Conservation (phyloP, 768 basidiomycete genomes). For the Leccinum subtestaceum region DNA sequence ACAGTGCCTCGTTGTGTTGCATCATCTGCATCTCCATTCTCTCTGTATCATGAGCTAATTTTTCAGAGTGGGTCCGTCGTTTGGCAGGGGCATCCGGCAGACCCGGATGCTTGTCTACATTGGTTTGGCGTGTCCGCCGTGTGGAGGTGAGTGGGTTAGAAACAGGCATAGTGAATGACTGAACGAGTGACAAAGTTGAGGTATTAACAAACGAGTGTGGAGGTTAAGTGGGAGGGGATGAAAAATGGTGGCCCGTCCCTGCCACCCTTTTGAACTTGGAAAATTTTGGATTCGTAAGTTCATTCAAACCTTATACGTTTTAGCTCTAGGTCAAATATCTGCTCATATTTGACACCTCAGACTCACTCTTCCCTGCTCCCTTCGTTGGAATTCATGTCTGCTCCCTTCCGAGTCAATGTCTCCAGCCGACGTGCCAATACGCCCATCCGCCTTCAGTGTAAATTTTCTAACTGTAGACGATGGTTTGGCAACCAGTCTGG, state of each 20-base stretch:
- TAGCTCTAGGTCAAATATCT: no score
- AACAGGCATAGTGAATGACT: not conserved
- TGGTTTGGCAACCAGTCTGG: not conserved
- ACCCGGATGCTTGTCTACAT: not conserved
- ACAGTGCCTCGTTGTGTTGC: not conserved
- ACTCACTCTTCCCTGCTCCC: no score
- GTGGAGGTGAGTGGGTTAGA: not conserved
- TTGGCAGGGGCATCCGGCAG: not conserved
- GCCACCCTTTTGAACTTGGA: not conserved
- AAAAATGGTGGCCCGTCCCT: not conserved
- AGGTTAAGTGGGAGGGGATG: not conserved
- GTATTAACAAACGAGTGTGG: not conserved
- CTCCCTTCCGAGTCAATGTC: not conserved
- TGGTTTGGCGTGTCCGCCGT: not conserved
- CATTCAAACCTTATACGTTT: no score
- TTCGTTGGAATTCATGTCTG: no score
- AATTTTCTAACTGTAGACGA: not conserved
- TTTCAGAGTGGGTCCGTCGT: no score
- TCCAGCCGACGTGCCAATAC: not conserved
- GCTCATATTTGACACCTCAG: no score
- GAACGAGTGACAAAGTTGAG: not conserved
- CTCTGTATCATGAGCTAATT: not conserved
- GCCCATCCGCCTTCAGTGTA: not conserved
- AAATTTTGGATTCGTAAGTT: no score
- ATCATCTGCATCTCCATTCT: not conserved